phyloP scores from a whole-genome alignment of 331 rosid species.

The Telfairia occidentalis region DNA sequence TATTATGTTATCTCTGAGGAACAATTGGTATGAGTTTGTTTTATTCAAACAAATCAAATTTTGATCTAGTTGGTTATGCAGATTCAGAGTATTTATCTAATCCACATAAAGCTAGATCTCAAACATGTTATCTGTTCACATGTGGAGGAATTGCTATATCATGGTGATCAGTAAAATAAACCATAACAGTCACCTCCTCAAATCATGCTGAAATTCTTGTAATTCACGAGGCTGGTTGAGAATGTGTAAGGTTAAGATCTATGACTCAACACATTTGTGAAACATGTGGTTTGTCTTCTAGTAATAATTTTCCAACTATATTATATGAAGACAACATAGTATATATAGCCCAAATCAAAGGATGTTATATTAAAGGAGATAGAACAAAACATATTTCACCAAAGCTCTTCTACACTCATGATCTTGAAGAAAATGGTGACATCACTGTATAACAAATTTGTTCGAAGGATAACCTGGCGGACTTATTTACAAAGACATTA shows the following conservation, averaged over 20 bases:
- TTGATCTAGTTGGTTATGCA: background rate
- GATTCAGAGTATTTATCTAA: background rate
- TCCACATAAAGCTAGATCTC: background rate
- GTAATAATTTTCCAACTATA: too few species aligned
- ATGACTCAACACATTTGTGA: too few species aligned
- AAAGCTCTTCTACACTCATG: background rate
- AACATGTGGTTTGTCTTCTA: too few species aligned
- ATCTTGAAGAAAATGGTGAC: too few species aligned
- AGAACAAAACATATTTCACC: background rate
- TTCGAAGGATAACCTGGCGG: background rate
- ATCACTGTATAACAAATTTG: background rate
- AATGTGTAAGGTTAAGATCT: too few species aligned
- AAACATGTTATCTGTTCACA: background rate
- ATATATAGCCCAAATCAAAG: too few species aligned
- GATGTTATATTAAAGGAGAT: background rate
- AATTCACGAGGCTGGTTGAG: too few species aligned
- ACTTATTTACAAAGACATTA: background rate
- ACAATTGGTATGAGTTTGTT: too few species aligned
- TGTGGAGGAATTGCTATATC: too few species aligned
- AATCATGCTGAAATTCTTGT: too few species aligned
- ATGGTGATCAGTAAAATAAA: background rate
- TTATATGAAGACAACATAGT: background rate
- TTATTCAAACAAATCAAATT: too few species aligned
- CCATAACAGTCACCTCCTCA: background rate
- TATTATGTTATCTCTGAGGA: too few species aligned